Percentiles rank a stretch among this genome's conserved stretches.
Evolutionary conservation across 176 grass and related monocot species (phyloP).

Genomic region (Oryza longistaminata): DNA sequence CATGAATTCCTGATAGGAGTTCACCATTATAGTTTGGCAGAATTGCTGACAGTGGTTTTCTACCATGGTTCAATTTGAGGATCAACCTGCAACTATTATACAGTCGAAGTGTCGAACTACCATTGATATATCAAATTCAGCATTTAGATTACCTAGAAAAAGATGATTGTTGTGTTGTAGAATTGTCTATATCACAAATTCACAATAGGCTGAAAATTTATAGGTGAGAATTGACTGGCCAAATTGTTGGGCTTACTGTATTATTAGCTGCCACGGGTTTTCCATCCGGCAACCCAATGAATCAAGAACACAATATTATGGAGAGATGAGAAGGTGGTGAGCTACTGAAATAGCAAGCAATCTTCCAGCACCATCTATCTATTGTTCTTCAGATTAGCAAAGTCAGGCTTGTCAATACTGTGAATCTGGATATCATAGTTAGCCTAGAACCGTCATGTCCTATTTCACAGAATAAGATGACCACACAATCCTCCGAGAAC

Average conservation of each 20-base stretch:
- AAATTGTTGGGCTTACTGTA: not conserved
- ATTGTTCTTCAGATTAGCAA: not conserved
- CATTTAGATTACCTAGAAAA: no score
- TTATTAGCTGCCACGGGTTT: not conserved
- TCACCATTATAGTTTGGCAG: not conserved
- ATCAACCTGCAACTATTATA: no score
- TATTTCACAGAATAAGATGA: not conserved
- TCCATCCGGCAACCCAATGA: not conserved
- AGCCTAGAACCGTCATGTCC: not conserved
- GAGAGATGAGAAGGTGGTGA: no score
- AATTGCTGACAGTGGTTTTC: no score
- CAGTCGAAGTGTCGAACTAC: no score
- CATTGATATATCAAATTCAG: no score
- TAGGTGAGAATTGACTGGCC: not conserved
- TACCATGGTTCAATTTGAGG: no score
- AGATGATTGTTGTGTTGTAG: no score
- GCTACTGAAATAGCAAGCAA: not conserved
- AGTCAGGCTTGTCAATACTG: not conserved
- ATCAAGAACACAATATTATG: not conserved
- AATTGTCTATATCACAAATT: no score
- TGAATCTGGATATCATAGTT: not conserved
- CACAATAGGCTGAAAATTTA: no score
- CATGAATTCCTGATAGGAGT: not conserved
- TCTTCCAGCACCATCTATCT: not conserved
- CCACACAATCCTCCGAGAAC: not conserved